Evolutionary conservation across 1,284 basidiomycete genomes (phyloP).

Genomic region (Papiliotrema fonsecae): DNA sequence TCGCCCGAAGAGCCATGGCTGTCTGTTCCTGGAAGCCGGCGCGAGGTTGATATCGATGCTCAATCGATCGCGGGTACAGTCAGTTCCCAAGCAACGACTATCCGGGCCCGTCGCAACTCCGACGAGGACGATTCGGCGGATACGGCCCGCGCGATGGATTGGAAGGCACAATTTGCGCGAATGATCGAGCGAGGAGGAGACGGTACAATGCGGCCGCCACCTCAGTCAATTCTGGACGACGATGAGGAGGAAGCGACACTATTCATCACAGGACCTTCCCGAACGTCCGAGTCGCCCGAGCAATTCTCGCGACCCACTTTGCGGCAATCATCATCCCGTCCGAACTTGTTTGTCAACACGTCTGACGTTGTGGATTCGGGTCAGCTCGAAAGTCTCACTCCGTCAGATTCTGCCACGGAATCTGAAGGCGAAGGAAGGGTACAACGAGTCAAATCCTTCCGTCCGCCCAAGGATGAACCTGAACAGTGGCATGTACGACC

Average conservation of each 20-base stretch:
- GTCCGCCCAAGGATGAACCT: constrained; percentile 25
- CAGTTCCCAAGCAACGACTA: constrained; percentile 29
- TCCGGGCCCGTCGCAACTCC: constrained; percentile 12
- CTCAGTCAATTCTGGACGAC: constrained; percentile 8
- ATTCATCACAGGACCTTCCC: constrained; percentile 20
- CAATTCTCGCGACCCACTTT: not conserved
- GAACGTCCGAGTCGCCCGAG: constrained; percentile 7
- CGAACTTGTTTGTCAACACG: constrained; percentile 33
- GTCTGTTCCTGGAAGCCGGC: constrained; percentile 6
- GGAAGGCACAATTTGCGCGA: constrained; percentile 21
- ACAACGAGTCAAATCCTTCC: constrained; percentile 34
- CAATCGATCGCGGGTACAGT: constrained; percentile 26
- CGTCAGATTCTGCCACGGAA: constrained; percentile 30
- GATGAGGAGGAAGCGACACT: constrained; percentile 36
- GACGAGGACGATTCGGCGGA: constrained; percentile 32
- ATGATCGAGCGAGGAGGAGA: constrained; percentile 20
- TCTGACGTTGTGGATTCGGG: constrained; percentile 12
- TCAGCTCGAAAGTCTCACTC: no score
- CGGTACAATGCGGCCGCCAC: constrained; percentile 2
- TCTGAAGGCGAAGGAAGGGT: constrained; percentile 22
- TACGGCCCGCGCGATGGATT: constrained; percentile 35
- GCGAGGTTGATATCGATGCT: constrained; percentile 14
- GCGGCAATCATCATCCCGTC: constrained; percentile 22
- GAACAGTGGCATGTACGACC: constrained; percentile 76
- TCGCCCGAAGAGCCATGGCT: constrained; percentile 24